These are phyloP conservation scores for Parsonsia alboflavescens DNA, from an alignment of 257 asterid genomes.

Conservation along the genomic window DNA sequence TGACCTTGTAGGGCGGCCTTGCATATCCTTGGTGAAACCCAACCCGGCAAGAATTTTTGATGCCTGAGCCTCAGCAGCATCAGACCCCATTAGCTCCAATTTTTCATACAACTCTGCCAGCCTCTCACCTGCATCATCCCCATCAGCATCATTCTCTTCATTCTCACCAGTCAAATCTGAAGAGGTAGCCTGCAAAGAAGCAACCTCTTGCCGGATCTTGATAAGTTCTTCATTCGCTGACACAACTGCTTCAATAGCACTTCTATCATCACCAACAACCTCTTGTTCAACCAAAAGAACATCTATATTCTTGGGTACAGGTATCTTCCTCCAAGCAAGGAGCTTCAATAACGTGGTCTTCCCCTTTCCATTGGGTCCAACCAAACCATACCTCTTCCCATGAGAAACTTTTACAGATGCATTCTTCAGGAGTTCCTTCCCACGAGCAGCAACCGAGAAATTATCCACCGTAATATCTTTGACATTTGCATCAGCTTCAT, in stretches of 20 bases:
- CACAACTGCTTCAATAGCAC: conserved; percentile 58
- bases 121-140: conserved; percentile 15
- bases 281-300: conserved; percentile 67
- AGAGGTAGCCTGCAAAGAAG: conserved; percentile 18
- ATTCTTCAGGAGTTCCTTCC: conserved; percentile 30
- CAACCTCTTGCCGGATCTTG: conserved; percentile 27
- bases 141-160: conserved; percentile 4
- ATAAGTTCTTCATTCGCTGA: conserved; percentile 32
- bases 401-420: conserved; percentile 27
- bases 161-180: conserved; percentile 4
- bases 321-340: conserved; percentile 60
- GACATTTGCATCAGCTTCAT: conserved; percentile 23
- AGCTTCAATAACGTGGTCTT: conserved; percentile 44
- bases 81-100: conserved; percentile 30
- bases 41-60: conserved; percentile 34
- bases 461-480: conserved; percentile 13
- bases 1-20: conserved; percentile 25
- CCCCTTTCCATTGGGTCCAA: conserved; percentile 30
- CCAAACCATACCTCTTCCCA: conserved; percentile 30
- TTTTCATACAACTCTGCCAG: conserved; percentile 32
- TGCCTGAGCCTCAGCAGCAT: conserved; percentile 36
- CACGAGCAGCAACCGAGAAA: conserved; percentile 24
- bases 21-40: conserved; percentile 38
- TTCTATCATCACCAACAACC: conserved; percentile 51
- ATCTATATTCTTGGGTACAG: conserved; percentile 59